phyloP scores from a whole-genome alignment of 2,329 filamentous ascomycete genomes.

The Metarhizium anisopliae region DNA sequence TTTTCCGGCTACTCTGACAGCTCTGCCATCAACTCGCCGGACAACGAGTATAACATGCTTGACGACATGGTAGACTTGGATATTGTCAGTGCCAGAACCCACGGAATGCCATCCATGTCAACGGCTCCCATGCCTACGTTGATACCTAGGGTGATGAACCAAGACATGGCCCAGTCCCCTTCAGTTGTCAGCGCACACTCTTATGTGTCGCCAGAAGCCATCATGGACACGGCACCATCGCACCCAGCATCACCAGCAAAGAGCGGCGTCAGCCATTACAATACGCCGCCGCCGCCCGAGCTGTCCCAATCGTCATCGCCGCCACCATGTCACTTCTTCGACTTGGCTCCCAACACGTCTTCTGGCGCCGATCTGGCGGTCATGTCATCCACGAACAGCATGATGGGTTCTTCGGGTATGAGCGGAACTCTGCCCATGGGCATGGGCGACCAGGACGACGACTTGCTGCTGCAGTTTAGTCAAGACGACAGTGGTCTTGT shows the following conservation, averaged over 20 bases:
- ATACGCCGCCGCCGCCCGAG: slow-evolving; percentile 50
- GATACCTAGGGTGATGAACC: slow-evolving; percentile 23
- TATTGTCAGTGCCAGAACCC: slow-evolving; percentile 15
- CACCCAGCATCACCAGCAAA: slow-evolving; percentile 39
- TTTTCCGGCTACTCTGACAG: slow-evolving; percentile 49
- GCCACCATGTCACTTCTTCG: slow-evolving; percentile 38
- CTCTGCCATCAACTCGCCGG: slow-evolving; percentile 45
- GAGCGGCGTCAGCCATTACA: slow-evolving; percentile 42
- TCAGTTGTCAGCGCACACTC: slow-evolving; percentile 27
- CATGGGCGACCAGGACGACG: slow-evolving; percentile 33
- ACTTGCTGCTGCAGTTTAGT: slow-evolving; percentile 34
- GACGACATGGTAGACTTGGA: slow-evolving; percentile 40
- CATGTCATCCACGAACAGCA: slow-evolving; percentile 20
- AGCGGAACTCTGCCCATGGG: slow-evolving; percentile 22
- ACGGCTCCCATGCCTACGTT: slow-evolving; percentile 34
- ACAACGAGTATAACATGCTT: slow-evolving; percentile 35
- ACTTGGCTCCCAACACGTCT: slow-evolving; percentile 31
- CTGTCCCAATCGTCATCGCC: slow-evolving; percentile 54
- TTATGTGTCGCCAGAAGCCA: slow-evolving; percentile 39
- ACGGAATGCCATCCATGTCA: slow-evolving; percentile 29
- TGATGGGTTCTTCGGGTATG: slow-evolving; percentile 24
- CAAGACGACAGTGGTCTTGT: slow-evolving; percentile 30
- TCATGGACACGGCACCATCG: slow-evolving; percentile 27
- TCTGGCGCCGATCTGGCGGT: slow-evolving; percentile 18
- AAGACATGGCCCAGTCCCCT: slow-evolving; percentile 29